These are phyloP conservation scores for Eragrostis nindensis DNA, from an alignment of 176 grass and related monocot species.

Conservation along the genomic window DNA sequence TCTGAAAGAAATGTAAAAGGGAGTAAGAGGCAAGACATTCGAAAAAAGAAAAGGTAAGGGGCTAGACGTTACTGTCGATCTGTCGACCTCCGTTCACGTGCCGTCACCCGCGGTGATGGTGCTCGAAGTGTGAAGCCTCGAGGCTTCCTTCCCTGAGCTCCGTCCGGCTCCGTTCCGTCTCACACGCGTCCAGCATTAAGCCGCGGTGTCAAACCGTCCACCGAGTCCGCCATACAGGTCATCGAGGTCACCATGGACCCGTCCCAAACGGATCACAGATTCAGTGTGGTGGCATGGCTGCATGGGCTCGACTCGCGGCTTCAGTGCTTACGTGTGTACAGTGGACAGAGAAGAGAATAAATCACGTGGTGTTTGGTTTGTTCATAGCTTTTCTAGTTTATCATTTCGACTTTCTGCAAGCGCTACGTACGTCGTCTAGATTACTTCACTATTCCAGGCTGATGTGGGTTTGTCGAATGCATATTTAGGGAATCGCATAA, in stretches of 20 bases:
- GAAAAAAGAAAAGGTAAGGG: background rate
- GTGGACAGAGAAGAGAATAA: background rate
- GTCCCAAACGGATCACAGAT: background rate
- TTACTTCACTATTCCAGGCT: background rate
- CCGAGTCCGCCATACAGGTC: background rate
- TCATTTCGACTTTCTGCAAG: background rate
- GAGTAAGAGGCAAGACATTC: background rate
- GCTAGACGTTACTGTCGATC: background rate
- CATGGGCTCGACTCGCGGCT: constrained; percentile 42
- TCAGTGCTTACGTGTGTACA: background rate
- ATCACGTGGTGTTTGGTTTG: constrained; percentile 39
- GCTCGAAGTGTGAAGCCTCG: background rate
- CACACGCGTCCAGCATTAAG: constrained; percentile 33
- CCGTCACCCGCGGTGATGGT: constrained; percentile 1
- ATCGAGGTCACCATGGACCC: background rate
- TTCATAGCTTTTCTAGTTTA: background rate
- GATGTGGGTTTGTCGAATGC: background rate
- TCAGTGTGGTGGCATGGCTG: constrained; percentile 20
- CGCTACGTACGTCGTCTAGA: background rate
- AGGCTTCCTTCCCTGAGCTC: background rate
- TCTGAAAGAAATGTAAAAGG: background rate
- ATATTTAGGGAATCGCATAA: background rate
- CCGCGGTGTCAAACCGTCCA: background rate
- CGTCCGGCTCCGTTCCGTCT: background rate
- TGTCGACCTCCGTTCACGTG: constrained; percentile 32